Base-by-base conservation (phyloP, 768 basidiomycete species). In the Russula abietina region DNA sequence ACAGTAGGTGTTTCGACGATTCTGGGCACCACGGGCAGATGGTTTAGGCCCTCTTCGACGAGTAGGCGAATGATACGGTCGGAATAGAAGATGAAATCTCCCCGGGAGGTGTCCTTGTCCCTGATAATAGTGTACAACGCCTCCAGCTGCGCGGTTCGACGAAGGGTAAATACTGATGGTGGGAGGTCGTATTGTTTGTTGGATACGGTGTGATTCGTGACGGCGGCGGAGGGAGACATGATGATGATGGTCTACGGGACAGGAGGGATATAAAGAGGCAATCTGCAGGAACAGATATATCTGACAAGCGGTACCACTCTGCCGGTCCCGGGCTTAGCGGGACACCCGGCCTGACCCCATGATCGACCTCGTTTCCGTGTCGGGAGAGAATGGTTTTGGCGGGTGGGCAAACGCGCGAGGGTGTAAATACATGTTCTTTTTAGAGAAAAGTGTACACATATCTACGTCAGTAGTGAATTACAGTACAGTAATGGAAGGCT, bases 11-110 rank as follows among this genome's bases (percentile, higher is more conserved):
- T 94, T 72, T 85, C 80, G 32, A 95, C 82, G 3, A 82, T 85
- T 78, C 88, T 83, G 32, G 83, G 80, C 19, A 96, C 72, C 62
- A 97, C 85, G 0, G 88, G 87, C 3, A 89, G 77, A 70, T 89
- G 94, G 73, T 99, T 98, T 65, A 98, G 76, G 22, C 95, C 92
- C 76, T 89, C 85, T 72, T 89, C 88, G 24, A 91, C 88, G 59
- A 91, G 79, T 50, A 90, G 70, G 53, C 88, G 79, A 69, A 98
- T 98, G 74, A 98, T 93, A 19, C 94, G 81, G 75, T 94, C 92
- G 12, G 89, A 89, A 73, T 95, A 95, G 76, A 98, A 99, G 65
- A 99, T 82, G 70, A 99, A 99, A 72, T 98, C 97, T 9, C 94
- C 94, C 58, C 94, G 79, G 30, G 83, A 83, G 3, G 96, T 97